Evolutionary conservation across 306 rosid genomes (phyloP).

Genomic region (Pyrus communis): DNA sequence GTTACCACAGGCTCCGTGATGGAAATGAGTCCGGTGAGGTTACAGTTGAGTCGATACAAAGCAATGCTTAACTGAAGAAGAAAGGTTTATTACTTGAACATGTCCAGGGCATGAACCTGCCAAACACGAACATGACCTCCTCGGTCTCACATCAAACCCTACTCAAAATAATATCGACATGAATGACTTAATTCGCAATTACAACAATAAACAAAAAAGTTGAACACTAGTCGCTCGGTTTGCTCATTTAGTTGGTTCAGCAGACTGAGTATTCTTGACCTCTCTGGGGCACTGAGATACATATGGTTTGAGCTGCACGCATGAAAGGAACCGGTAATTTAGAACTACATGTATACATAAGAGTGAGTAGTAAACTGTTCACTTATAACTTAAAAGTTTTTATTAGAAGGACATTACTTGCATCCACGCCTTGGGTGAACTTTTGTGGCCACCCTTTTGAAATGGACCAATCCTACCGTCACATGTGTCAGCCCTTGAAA

Average conservation of each 20-base stretch:
- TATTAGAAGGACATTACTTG: too few relatives aligned
- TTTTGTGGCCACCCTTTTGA: too few relatives aligned
- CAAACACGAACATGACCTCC: neutral
- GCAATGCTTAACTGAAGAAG: neutral
- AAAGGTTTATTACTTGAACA: neutral
- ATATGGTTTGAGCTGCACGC: conserved; percentile 31
- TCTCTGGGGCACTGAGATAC: conserved; percentile 35
- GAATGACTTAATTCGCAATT: neutral
- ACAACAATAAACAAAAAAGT: neutral
- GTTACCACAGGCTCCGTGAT: too few relatives aligned
- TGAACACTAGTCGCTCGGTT: neutral
- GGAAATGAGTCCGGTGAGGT: too few relatives aligned
- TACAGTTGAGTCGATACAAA: too few relatives aligned
- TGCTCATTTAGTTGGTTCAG: neutral
- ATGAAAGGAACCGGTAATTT: neutral
- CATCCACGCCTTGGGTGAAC: too few relatives aligned
- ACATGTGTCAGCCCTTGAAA: too few relatives aligned
- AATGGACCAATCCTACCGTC: too few relatives aligned
- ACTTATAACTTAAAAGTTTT: too few relatives aligned
- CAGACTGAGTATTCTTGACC: conserved; percentile 1
- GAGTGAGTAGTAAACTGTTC: neutral
- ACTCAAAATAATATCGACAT: neutral
- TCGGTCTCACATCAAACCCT: neutral
- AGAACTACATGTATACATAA: neutral
- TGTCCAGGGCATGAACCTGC: neutral